Base-by-base conservation (phyloP, 108 stramenopile species). In the Nitzschia sp. region DNA sequence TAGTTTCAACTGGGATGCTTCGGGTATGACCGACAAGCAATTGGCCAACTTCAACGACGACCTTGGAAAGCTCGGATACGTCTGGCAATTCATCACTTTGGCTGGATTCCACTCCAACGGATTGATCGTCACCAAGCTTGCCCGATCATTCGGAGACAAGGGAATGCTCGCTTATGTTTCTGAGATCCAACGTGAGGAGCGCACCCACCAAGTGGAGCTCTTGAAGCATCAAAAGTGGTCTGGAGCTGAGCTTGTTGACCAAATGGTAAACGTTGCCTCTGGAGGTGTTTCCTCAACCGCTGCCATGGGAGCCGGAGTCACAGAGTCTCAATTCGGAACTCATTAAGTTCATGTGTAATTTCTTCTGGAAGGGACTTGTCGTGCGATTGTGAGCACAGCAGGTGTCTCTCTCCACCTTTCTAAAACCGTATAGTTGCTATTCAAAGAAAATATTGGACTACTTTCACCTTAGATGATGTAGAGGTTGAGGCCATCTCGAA, bases 31-130 rank as follows among this genome's bases (percentile, higher is more conserved):
- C 19, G 93, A 96, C 63, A 70, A 46, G 26, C 78, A 95, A 41
- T 76, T 96, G 67, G 86, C 84, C 2, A 34, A 53, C 39, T 96
- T 96, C 88, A 96, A 96, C 72, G 86, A 90, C 54, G 94, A 88
- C 51, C 79, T 97, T 11, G 97, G 94, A 21, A 76, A 80, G 38
- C 86, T 96, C 42, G 97, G 97, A 41, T 93, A 86, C 63, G 81
- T 89, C 24, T 97, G 95, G 95, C 95, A 96, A 76, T 97, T 97
- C 79, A 96, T 96, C 55, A 97, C 97, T 42, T 72, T 97, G 70
- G 94, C 95, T 51, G 97, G 97, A 57, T 96, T 96, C 77, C 97
- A 97, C 78, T 80, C 86, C 21, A 94, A 96, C 77, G 97, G 95
- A 37, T 88, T 97, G 43, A 82, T 94, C 55, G 83, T 86, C 12